phyloP scores from a whole-genome alignment of 2,329 filamentous ascomycete genomes.

The Alternaria novae-zelandiae region DNA sequence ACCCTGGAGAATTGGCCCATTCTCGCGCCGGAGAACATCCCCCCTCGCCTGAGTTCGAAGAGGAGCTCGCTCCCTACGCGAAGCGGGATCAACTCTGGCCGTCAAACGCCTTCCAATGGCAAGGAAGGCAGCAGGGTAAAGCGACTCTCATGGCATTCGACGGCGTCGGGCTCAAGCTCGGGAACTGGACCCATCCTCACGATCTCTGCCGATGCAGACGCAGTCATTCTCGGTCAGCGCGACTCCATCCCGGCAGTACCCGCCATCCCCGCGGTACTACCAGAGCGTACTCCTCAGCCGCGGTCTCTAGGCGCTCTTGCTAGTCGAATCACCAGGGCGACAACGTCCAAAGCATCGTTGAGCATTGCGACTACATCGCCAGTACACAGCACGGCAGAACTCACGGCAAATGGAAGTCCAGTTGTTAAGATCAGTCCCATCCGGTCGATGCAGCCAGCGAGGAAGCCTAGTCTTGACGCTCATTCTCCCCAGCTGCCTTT shows the following conservation, averaged over 20 bases:
- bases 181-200: conserved; percentile 27
- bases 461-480: conserved; percentile 8
- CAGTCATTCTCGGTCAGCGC: conserved; percentile 22
- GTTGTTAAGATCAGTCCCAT: conserved; percentile 25
- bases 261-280: neutral
- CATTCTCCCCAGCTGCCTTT: neutral
- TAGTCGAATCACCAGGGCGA: conserved; percentile 14
- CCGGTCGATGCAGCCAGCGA: conserved; percentile 31
- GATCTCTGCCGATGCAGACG: conserved; percentile 35
- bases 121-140: conserved; percentile 23
- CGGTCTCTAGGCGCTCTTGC: conserved; percentile 17
- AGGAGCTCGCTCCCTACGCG: conserved; percentile 15
- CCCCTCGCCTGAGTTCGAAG: conserved; percentile 26
- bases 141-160: conserved; percentile 26
- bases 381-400: conserved; percentile 8
- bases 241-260: conserved; percentile 15
- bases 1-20: conserved; percentile 37
- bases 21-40: conserved; percentile 32
- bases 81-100: neutral
- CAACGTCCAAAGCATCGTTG: conserved; percentile 10
- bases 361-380: conserved; percentile 8
- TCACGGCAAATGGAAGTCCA: neutral
- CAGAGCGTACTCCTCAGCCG: neutral
- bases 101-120: conserved; percentile 9
- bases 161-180: conserved; percentile 9